A percentile compares a stretch with the other conserved stretches of the same genome.
phyloP scores from a whole-genome alignment of 2,329 filamentous ascomycete genomes.

The Venturia pyrina region DNA sequence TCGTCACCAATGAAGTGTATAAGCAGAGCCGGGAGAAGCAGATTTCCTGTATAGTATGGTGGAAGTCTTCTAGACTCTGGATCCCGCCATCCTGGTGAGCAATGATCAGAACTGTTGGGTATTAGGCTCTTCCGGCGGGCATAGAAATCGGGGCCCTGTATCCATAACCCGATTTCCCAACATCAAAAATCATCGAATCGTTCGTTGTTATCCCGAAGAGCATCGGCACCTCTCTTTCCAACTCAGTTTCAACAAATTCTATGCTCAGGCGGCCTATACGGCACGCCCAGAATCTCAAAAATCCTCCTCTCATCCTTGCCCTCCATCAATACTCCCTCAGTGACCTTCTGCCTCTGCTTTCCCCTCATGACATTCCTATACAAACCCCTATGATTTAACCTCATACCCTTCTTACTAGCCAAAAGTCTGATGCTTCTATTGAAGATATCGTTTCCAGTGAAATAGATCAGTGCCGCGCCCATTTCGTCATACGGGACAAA shows the following conservation, averaged over 20 bases:
- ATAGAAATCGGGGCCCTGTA: no score
- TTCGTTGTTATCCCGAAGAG: no score
- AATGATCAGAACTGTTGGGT: no score
- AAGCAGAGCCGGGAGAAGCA: no score
- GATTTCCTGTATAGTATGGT: no score
- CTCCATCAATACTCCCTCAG: conserved; percentile 62
- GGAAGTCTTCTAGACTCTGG: no score
- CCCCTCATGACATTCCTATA: conserved; percentile 61
- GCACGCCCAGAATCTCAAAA: conserved; percentile 72
- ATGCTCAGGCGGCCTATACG: conserved; percentile 69
- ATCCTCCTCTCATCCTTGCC: conserved; percentile 67
- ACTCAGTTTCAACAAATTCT: conserved; percentile 51
- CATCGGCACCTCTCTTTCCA: background rate
- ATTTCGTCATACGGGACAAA: conserved; percentile 70
- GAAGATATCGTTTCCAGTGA: conserved; percentile 92
- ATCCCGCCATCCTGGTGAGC: no score
- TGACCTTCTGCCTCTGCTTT: conserved; percentile 47
- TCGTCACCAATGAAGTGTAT: no score
- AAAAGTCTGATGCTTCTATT: conserved; percentile 76
- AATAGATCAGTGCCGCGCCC: conserved; percentile 84
- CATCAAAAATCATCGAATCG: no score
- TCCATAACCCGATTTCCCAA: no score
- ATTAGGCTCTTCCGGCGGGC: no score
- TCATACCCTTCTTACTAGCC: conserved; percentile 71
- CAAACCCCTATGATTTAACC: conserved; percentile 74